These are phyloP conservation scores for Phellopilus nigrolimitatus DNA, from an alignment of 1,284 basidiomycete genomes.

Conservation along the genomic window DNA sequence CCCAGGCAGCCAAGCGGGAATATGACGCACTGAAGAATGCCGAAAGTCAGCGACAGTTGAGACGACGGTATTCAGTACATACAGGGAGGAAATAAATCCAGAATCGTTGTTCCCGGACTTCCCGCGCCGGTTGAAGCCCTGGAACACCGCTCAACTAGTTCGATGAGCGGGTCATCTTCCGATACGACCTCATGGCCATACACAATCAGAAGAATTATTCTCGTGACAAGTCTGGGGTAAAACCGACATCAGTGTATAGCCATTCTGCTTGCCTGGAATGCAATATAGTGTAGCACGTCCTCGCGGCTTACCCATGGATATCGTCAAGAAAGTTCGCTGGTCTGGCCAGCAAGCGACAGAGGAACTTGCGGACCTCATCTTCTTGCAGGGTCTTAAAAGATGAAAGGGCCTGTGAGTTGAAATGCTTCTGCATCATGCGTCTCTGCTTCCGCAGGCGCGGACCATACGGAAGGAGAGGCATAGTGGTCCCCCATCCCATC, in stretches of 20 bases:
- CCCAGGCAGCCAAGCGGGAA: slow-evolving; percentile 14
- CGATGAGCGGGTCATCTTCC: slow-evolving; percentile 31
- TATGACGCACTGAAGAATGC: slow-evolving; percentile 11
- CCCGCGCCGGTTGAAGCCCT: background rate
- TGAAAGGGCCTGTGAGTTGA: slow-evolving; percentile 22
- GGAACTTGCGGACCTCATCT: slow-evolving; percentile 2
- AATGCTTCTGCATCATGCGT: slow-evolving; percentile 28
- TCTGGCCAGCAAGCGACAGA: background rate
- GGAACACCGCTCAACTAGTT: slow-evolving; percentile 6
- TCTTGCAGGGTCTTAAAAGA: slow-evolving; percentile 25
- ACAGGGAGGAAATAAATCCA: slow-evolving; percentile 27
- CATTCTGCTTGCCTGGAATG: too few species aligned
- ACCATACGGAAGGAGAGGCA: slow-evolving; percentile 16
- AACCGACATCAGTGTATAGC: background rate
- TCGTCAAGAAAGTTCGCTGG: background rate
- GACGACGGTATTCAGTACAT: background rate
- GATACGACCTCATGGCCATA: slow-evolving; percentile 3
- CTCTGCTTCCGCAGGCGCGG: slow-evolving; percentile 29
- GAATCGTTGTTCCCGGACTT: slow-evolving; percentile 22
- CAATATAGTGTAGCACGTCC: too few species aligned
- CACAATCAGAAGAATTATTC: background rate
- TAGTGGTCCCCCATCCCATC: background rate
- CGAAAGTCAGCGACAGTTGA: background rate
- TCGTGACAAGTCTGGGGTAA: background rate
- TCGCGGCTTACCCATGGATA: background rate